Conservation (phyloP, 345 rosid species). For the Gossypium mustelinum region DNA sequence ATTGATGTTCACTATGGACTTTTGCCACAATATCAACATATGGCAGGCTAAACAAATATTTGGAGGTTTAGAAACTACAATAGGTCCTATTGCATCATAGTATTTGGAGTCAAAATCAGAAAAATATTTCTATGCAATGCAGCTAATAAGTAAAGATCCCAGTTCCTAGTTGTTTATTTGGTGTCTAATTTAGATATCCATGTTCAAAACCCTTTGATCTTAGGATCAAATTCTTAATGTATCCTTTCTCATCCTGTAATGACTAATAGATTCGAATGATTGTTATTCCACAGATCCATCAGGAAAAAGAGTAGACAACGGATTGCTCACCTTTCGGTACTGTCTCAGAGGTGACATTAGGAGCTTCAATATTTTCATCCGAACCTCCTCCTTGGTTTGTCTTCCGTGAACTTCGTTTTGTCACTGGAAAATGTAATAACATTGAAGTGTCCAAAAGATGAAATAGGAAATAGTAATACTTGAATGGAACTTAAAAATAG, state of each 20-base stretch:
- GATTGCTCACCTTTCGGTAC: conserved; percentile 1
- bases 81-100: not conserved
- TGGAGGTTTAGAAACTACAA: not conserved
- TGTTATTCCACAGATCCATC: not conserved
- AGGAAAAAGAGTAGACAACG: not conserved
- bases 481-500: not conserved
- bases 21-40: too few species aligned
- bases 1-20: too few species aligned
- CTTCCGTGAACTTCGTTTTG: not conserved
- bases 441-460: not conserved
- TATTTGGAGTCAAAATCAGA: not conserved
- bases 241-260: not conserved
- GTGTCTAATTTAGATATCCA: not conserved
- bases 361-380: conserved; percentile 9
- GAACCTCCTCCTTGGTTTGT: not conserved
- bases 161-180: not conserved
- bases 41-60: too few species aligned
- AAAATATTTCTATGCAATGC: not conserved
- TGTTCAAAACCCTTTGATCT: not conserved
- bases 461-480: not conserved
- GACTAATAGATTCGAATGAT: not conserved
- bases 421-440: conserved; percentile 5
- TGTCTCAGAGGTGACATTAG: not conserved
- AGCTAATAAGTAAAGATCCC: not conserved
- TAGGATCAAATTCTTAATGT: not conserved